Evolutionary conservation across 2,329 filamentous ascomycete species (phyloP).

Genomic region (Fonsecaea erecta): DNA sequence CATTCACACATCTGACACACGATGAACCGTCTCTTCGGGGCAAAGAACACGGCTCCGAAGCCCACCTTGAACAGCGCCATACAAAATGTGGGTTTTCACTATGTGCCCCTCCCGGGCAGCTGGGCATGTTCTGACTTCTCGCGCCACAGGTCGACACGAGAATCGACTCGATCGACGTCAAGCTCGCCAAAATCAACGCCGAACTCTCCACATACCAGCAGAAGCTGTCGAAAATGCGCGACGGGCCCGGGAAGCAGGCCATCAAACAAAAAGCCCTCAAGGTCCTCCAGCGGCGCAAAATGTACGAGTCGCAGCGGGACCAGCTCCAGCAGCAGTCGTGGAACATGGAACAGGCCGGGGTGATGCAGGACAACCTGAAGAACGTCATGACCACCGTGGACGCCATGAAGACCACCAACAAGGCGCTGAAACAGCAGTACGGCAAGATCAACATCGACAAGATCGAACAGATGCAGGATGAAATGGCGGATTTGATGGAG

Average conservation of each 20-base stretch:
- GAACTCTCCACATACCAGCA: conserved; percentile 87
- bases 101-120: neutral
- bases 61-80: conserved; percentile 85
- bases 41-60: conserved; percentile 84
- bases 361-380: conserved; percentile 98
- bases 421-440: conserved; percentile 89
- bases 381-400: conserved; percentile 99
- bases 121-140: conserved; percentile 5
- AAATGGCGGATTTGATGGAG: conserved; percentile 96
- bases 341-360: conserved; percentile 98
- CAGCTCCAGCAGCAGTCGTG: conserved; percentile 92
- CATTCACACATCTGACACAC: neutral
- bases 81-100: conserved; percentile 64
- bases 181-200: conserved; percentile 87
- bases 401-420: conserved; percentile 95
- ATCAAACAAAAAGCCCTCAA: conserved; percentile 95
- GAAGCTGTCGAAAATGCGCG: conserved; percentile 89
- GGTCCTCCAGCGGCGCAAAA: conserved; percentile 87
- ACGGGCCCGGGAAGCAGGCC: conserved; percentile 89
- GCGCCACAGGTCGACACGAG: conserved; percentile 70
- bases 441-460: conserved; percentile 97
- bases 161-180: conserved; percentile 87
- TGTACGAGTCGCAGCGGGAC: conserved; percentile 91
- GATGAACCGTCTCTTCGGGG: conserved; percentile 81
- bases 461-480: conserved; percentile 96